Base-by-base conservation (phyloP, 2,329 filamentous ascomycete species). In the Epicoccum sorghinum region DNA sequence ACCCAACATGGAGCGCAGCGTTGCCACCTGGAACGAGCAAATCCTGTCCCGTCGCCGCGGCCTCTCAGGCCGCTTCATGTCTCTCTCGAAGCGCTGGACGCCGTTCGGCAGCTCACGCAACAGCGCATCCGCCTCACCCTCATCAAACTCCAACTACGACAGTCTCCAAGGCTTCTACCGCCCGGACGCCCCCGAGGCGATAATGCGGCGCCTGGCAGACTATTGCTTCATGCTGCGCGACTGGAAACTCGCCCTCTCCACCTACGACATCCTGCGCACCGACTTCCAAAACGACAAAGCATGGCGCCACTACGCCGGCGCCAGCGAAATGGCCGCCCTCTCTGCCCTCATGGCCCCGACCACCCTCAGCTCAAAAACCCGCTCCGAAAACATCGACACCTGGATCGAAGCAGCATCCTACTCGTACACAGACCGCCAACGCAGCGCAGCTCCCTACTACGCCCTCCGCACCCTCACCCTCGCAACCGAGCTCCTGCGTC, bases 191-290 rank as follows among this genome's bases (percentile, higher is more conserved):
- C 87, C 92, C 0, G 96, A 99, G 78, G 93, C 93, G 3, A 84
- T 95, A 44, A 90, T 99, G 85, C 88, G 95, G 32, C 96, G 96
- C 70, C 80, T 99, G 43, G 95, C 91, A 38, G 95, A 99, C 72
- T 98, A 93, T 75, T 88, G 92, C 9, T 96, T 99, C 69, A 97
- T 99, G 93, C 82, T 99, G 33, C 86, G 95, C 29, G 96, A 99
- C 74, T 99, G 89, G 86, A 97, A 96, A 75, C 79, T 99, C 32
- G 91, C 95, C 8, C 86, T 95, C 64, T 92, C 89, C 10, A 96
- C 91, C 0, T 99, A 97, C 71, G 93, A 99, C 52, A 83, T 99
- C 4, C 78, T 99, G 7, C 86, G 91, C 47, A 85, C 88, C 7
- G 96, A 99, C 72, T 99, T 93, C 73, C 88, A 86, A 69, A 95